Evolutionary conservation across 352 stramenopile species (phyloP).

Genomic region (Pythium rishiriense): DNA sequence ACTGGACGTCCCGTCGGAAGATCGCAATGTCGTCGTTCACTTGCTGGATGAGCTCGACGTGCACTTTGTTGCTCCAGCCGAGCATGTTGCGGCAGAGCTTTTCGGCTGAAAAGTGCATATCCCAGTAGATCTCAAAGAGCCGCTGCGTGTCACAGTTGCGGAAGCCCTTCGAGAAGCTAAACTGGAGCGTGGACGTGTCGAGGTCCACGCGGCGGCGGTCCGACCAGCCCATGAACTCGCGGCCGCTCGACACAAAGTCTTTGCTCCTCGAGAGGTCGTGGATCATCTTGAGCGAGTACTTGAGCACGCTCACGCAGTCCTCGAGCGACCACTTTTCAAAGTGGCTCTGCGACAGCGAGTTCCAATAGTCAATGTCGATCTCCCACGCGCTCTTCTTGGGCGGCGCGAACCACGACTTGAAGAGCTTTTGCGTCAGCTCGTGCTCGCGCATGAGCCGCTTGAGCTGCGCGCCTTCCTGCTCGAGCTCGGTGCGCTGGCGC

Average conservation of each 20-base stretch:
- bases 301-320: conserved; percentile 26
- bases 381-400: conserved; percentile 28
- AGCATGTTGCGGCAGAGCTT: conserved; percentile 32
- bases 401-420: conserved; percentile 27
- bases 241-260: conserved; percentile 29
- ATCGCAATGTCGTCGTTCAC: conserved; percentile 30
- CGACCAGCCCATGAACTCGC: conserved; percentile 33
- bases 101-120: conserved; percentile 33
- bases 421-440: conserved; percentile 27
- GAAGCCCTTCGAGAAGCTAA: conserved; percentile 32
- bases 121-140: conserved; percentile 32
- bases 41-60: conserved; percentile 31
- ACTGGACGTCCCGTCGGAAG: conserved; percentile 31
- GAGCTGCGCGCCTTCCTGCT: conserved; percentile 23
- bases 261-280: conserved; percentile 25
- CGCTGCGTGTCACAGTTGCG: conserved; percentile 28
- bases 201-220: conserved; percentile 24
- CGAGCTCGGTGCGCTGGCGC: conserved; percentile 14
- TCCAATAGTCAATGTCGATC: conserved; percentile 30
- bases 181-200: conserved; percentile 30
- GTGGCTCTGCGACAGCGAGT: conserved; percentile 19
- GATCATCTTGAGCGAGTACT: conserved; percentile 29
- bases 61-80: conserved; percentile 30
- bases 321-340: conserved; percentile 27
- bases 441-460: conserved; percentile 26